Conservation (phyloP, 768 basidiomycete genomes). For the Lactifluus pinguis region DNA sequence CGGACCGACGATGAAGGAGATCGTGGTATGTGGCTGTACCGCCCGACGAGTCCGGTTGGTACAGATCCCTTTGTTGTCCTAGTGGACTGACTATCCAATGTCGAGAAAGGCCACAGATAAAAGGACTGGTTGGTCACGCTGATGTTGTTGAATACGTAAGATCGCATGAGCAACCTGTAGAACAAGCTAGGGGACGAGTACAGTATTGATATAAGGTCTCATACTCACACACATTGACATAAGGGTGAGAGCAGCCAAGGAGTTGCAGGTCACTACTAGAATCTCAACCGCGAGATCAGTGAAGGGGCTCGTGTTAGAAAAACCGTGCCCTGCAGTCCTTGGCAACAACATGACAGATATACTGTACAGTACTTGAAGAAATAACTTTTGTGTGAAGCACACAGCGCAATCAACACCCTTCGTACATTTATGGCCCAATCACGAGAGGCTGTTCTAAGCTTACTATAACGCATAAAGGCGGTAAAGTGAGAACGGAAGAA, state of each 20-base stretch:
- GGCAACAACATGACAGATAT: background rate
- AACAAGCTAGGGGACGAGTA: background rate
- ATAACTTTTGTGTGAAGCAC: background rate
- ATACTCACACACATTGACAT: background rate
- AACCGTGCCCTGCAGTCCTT: background rate
- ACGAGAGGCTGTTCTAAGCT: background rate
- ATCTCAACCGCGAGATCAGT: background rate
- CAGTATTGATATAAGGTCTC: background rate
- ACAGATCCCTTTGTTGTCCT: background rate
- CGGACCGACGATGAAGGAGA: background rate
- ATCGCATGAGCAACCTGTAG: background rate
- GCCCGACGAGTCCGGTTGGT: background rate
- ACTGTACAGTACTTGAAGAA: too few relatives aligned
- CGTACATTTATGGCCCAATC: too few relatives aligned
- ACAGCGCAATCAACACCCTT: background rate
- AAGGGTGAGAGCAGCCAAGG: background rate
- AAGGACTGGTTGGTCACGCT: background rate
- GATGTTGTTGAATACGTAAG: conserved; percentile 1
- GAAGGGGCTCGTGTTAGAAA: background rate
- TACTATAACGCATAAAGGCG: conserved; percentile 3
- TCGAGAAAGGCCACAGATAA: conserved; percentile 2
- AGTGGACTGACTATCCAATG: conserved; percentile 2
- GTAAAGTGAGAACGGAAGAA: background rate
- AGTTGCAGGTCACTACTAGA: background rate
- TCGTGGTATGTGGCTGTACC: background rate